Percentiles rank a stretch among this genome's conserved stretches.
phyloP scores from a whole-genome alignment of 805 yeast species.

The Metschnikowia santaceciliae region DNA sequence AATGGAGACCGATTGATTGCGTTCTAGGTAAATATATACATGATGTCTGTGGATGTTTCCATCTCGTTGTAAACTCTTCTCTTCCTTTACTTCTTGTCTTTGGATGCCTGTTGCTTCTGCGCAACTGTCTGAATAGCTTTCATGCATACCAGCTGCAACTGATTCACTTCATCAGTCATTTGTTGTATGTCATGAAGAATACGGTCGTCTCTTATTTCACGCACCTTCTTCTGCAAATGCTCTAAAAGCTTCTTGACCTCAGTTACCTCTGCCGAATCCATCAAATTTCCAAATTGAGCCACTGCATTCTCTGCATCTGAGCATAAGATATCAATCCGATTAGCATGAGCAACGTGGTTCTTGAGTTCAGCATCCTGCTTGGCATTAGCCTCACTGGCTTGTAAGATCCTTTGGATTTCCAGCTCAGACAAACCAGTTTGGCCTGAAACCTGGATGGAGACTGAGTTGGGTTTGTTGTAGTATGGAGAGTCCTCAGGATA shows the following conservation, averaged over 20 bases:
- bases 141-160: slow-evolving; percentile 36
- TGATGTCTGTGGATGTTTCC: background rate
- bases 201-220: slow-evolving; percentile 30
- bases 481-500: slow-evolving; percentile 34
- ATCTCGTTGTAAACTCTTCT: background rate
- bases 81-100: background rate
- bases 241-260: slow-evolving; percentile 18
- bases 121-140: slow-evolving; percentile 40
- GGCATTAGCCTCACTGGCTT: slow-evolving; percentile 62
- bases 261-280: slow-evolving; percentile 47
- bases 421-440: slow-evolving; percentile 61
- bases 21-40: slow-evolving; percentile 1
- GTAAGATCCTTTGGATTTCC: slow-evolving; percentile 59
- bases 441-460: slow-evolving; percentile 46
- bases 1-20: slow-evolving; percentile 40
- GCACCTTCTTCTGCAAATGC: slow-evolving; percentile 26
- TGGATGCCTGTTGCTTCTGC: slow-evolving; percentile 23
- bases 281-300: slow-evolving; percentile 55
- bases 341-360: slow-evolving; percentile 66
- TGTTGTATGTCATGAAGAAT: slow-evolving; percentile 29
- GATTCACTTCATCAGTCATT: slow-evolving; percentile 34
- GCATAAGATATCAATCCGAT: slow-evolving; percentile 71
- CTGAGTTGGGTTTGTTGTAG: slow-evolving; percentile 46
- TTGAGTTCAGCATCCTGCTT: slow-evolving; percentile 56
- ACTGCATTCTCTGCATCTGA: slow-evolving; percentile 88